A percentile compares a stretch with the other conserved stretches of the same genome.
Conservation (phyloP, 352 stramenopile species). For the Saprolegnia parasitica region DNA sequence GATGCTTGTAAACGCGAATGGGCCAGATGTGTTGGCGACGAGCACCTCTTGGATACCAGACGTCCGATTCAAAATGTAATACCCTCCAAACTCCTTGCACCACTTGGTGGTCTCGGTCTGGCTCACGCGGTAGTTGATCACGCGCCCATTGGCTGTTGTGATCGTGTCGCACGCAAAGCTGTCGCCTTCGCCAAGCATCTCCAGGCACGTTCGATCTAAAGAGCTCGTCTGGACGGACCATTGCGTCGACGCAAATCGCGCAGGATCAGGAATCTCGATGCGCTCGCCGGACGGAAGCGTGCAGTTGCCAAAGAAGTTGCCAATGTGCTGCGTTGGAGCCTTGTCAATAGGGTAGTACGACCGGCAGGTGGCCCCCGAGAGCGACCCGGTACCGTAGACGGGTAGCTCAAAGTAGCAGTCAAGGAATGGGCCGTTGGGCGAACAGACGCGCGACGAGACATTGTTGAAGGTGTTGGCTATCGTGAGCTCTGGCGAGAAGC, state of each 20-base stretch:
- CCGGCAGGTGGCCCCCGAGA: slow-evolving; percentile 1
- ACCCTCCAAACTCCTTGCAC: slow-evolving; percentile 19
- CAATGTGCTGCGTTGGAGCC: slow-evolving; percentile 4
- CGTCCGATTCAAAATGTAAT: slow-evolving; percentile 1
- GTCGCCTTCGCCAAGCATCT: slow-evolving; percentile 10
- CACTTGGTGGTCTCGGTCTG: slow-evolving; percentile 17
- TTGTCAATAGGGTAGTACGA: slow-evolving; percentile 21
- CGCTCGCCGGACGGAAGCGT: neutral
- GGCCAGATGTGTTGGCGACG: slow-evolving; percentile 3
- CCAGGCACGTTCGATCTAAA: neutral
- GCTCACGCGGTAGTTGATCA: slow-evolving; percentile 23
- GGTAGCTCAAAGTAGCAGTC: slow-evolving; percentile 24
- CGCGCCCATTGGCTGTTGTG: neutral
- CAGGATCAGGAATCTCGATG: neutral
- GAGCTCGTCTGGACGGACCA: slow-evolving; percentile 20
- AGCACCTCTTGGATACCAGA: slow-evolving; percentile 20
- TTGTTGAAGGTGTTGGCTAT: slow-evolving; percentile 3
- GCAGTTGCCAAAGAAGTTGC: slow-evolving; percentile 25
- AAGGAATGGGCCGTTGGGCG: neutral
- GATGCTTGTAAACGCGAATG: slow-evolving; percentile 1
- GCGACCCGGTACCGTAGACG: slow-evolving; percentile 10
- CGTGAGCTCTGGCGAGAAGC: neutral
- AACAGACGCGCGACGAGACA: neutral
- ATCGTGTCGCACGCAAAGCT: slow-evolving; percentile 12
- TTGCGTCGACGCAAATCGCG: neutral